phyloP scores from a whole-genome alignment of 2,329 filamentous ascomycete genomes.

The Diaporthe helianthi region DNA sequence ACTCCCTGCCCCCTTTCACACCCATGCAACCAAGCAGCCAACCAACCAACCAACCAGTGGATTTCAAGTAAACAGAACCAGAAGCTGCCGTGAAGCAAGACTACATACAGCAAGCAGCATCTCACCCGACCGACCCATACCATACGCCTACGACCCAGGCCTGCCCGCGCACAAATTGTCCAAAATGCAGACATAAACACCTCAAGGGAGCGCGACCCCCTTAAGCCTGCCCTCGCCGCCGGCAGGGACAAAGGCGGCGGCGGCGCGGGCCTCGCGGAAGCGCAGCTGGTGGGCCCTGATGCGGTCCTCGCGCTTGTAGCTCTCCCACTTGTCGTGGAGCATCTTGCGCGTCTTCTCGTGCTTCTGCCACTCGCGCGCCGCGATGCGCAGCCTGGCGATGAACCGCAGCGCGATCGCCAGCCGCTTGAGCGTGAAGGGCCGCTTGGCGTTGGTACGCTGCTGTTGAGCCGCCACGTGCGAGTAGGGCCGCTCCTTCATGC shows the following conservation, averaged over 20 bases:
- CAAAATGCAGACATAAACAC: not conserved
- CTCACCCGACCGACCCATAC: not conserved
- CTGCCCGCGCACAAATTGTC: not conserved
- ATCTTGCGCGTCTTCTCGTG: constrained; percentile 58
- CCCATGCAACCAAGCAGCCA: constrained; percentile 8
- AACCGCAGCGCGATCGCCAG: constrained; percentile 59
- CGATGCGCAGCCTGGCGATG: constrained; percentile 57
- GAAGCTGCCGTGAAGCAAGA: not conserved
- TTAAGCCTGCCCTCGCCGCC: constrained; percentile 7
- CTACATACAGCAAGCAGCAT: too few species aligned
- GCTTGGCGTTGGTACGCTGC: constrained; percentile 38
- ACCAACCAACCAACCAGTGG: not conserved
- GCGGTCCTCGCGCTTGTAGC: constrained; percentile 53
- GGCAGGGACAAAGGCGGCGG: not conserved
- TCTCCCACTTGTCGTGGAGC: constrained; percentile 57
- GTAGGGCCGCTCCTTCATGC: constrained; percentile 44
- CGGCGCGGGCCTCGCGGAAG: constrained; percentile 25
- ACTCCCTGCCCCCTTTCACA: not conserved
- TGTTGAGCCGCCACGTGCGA: constrained; percentile 23
- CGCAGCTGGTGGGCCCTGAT: constrained; percentile 42
- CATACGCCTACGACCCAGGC: not conserved
- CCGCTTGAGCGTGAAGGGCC: constrained; percentile 49
- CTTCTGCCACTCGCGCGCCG: constrained; percentile 56
- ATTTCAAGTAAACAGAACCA: not conserved
- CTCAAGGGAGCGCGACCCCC: constrained; percentile 21